These are phyloP conservation scores for Ceratocystis albifundus DNA, from an alignment of 2,329 filamentous ascomycete genomes.

Conservation along the genomic window DNA sequence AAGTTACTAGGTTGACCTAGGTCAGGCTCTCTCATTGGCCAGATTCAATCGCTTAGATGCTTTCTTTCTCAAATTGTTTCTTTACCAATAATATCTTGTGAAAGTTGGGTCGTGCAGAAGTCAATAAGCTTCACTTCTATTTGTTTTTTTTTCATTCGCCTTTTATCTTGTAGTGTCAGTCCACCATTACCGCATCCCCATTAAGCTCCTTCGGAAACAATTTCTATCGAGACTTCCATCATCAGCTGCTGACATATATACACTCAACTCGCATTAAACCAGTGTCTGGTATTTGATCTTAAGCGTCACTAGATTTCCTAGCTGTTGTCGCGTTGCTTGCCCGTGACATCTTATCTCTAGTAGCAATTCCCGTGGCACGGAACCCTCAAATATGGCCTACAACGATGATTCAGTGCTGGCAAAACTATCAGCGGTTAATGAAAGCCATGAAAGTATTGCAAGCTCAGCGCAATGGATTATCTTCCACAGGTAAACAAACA, in stretches of 20 bases:
- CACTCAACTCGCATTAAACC: background rate
- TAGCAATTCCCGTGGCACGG: background rate
- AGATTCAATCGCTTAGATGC: constrained; percentile 14
- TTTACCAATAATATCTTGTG: background rate
- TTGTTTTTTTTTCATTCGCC: background rate
- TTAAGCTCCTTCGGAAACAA: background rate
- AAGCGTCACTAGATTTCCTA: background rate
- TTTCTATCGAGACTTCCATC: background rate
- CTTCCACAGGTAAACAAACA: constrained; percentile 70
- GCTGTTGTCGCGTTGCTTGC: background rate
- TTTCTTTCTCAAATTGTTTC: background rate
- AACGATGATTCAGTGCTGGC: constrained; percentile 90
- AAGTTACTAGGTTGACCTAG: background rate
- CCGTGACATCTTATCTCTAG: background rate
- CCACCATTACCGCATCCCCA: background rate
- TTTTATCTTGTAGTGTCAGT: background rate
- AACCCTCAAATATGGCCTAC: constrained; percentile 64
- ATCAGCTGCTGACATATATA: background rate
- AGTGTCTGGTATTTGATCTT: background rate
- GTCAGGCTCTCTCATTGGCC: constrained; percentile 2
- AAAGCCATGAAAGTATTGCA: constrained; percentile 94
- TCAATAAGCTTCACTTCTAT: constrained; percentile 5
- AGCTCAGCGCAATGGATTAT: constrained; percentile 98
- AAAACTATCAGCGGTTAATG: constrained; percentile 89
- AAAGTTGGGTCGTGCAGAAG: constrained; percentile 8